Conservation (phyloP, 805 yeast genomes). For the Lipomyces kockii region DNA sequence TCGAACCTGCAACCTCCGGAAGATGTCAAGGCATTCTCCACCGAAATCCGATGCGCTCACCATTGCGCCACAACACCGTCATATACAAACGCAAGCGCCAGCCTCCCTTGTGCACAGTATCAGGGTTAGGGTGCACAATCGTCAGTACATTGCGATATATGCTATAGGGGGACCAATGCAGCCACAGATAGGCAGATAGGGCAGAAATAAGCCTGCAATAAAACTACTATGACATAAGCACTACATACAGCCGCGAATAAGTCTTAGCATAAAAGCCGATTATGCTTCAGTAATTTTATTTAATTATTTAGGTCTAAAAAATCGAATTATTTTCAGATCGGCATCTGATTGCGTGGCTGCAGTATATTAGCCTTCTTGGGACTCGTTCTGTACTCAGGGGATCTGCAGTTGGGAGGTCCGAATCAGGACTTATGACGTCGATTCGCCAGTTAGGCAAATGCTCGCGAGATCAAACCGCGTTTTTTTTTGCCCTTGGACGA, state of each 20-base stretch:
- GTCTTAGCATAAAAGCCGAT: neutral
- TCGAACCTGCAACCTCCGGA: constrained; percentile 43
- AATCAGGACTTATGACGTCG: neutral
- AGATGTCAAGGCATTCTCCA: constrained; percentile 18
- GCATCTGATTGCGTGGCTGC: neutral
- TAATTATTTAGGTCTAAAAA: too few relatives aligned
- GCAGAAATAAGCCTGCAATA: neutral
- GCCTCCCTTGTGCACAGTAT: neutral
- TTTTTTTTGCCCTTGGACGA: neutral
- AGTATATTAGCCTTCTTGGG: too few relatives aligned
- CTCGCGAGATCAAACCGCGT: neutral
- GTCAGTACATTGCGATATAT: too few relatives aligned
- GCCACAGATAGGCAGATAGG: neutral
- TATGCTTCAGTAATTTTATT: too few relatives aligned
- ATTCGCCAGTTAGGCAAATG: neutral
- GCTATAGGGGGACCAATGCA: neutral
- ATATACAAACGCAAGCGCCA: neutral
- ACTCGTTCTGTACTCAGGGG: neutral
- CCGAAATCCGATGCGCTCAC: constrained; percentile 45
- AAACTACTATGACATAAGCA: neutral
- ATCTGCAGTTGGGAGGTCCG: neutral
- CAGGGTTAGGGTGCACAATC: neutral
- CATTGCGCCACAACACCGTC: constrained; percentile 43
- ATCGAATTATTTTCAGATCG: neutral
- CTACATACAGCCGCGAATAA: neutral